Conservation (phyloP, 257 asterid species). For the Echites panduratus region DNA sequence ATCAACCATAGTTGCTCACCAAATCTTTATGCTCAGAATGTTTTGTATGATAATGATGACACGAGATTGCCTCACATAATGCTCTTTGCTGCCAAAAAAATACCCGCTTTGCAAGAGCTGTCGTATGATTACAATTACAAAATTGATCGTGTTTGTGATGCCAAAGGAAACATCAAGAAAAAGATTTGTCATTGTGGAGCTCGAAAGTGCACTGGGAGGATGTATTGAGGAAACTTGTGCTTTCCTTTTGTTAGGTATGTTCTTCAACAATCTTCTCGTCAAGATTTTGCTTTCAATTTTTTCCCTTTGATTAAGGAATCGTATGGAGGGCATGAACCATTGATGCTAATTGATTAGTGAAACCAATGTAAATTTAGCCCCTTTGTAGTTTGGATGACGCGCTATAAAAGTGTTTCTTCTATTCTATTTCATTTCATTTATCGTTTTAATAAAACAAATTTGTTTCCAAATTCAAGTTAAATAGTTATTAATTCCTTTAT, state of each 20-base stretch:
- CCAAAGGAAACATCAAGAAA: constrained; percentile 24
- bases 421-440: too few species aligned
- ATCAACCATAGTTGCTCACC: constrained; percentile 39
- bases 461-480: too few species aligned
- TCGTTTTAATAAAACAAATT: too few species aligned
- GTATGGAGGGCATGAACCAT: too few species aligned
- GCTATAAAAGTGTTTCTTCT: too few species aligned
- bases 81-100: constrained; percentile 43
- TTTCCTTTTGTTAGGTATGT: background rate
- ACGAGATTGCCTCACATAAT: constrained; percentile 38
- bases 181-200: constrained; percentile 31
- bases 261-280: too few species aligned
- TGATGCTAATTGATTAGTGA: too few species aligned
- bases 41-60: constrained; percentile 39
- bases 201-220: constrained; percentile 19
- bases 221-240: constrained; percentile 17
- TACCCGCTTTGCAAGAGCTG: constrained; percentile 43
- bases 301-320: too few species aligned
- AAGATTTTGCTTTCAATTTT: too few species aligned
- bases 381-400: too few species aligned
- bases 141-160: constrained; percentile 22
- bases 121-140: constrained; percentile 29
- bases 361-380: too few species aligned
- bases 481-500: too few species aligned
- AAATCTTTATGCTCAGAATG: constrained; percentile 32